Base-by-base conservation (phyloP, 169 alveolate species). In the Toxoplasma gondii region DNA sequence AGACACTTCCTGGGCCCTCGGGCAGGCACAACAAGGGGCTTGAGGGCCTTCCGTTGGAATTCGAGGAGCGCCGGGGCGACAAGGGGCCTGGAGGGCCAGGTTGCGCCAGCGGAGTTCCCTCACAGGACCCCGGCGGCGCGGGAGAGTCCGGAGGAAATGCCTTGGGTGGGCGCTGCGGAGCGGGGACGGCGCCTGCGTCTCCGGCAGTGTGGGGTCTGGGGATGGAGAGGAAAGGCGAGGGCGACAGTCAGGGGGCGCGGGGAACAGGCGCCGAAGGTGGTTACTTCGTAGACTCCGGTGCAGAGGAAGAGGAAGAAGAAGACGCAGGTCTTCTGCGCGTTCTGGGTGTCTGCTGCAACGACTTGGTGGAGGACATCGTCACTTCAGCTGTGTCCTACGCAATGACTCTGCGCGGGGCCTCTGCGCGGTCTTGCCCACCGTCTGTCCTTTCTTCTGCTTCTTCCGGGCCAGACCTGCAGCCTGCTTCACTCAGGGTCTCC, bases 341-440 rank as follows among this genome's bases (percentile, higher is more conserved):
- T 29, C 90, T 82, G 67, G 64, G 90, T 41, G 90, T 44, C 90
- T 82, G 90, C 38, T 82, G 90, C 64, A 82, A 41, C 29, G n/a
- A 41, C 54, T 82, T 82, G 10, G 90, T 82, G n/a, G 90, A 82
- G 38, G 90, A 43, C 1, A 67, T 82, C 67, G 39, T 82, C 36
- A 67, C 90, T 0, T 82, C 90, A 31, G 90, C 90, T 22, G 90
- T 67, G 64, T 38, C 69, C 39, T 82, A 82, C 36, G 90, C 90
- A n/a, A 41, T 82, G n/a, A 82, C 34, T 41, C 22, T 22, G 69
- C 64, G 86, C 39, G n/a, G 86, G 45, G 22, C 27, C 44, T 78
- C 45, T n/a, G 12, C 86, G 19, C 34, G 4, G 82, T 69, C 38
- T 69, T 22, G 5, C 38, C 38, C 82, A 7, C 38, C 82, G 5